Conservation (phyloP, 306 rosid genomes). For the Urtica urens region DNA sequence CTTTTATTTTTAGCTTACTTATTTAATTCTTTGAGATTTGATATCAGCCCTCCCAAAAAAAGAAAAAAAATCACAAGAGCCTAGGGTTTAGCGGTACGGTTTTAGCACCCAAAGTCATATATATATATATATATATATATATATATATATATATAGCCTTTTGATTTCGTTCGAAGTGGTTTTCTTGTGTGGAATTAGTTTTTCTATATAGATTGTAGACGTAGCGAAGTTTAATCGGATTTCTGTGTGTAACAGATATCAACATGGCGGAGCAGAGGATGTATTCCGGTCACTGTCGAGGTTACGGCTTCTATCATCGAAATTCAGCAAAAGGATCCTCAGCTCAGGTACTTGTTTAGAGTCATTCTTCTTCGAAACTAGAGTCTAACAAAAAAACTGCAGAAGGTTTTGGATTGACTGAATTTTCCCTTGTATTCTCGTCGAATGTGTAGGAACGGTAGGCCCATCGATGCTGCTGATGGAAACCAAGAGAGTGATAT, state of each 20-base stretch:
- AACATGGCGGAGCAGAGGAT: slow-evolving; percentile 79
- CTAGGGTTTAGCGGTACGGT: no score
- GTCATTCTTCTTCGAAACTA: neutral
- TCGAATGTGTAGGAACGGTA: slow-evolving; percentile 18
- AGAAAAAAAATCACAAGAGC: neutral
- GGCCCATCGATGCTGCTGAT: slow-evolving; percentile 8
- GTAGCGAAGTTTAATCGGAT: neutral
- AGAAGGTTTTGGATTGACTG: neutral
- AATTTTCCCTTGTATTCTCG: neutral
- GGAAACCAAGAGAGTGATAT: slow-evolving; percentile 20
- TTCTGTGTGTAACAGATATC: slow-evolving; percentile 40
- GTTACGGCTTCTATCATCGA: slow-evolving; percentile 64
- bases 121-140: neutral
- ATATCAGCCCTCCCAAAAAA: no score
- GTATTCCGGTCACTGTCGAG: slow-evolving; percentile 59
- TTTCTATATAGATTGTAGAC: neutral
- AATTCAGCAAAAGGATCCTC: slow-evolving; percentile 57
- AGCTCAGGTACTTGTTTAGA: slow-evolving; percentile 33
- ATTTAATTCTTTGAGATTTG: neutral
- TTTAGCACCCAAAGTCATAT: no score
- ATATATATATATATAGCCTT: neutral
- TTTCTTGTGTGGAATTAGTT: neutral
- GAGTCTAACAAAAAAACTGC: neutral
- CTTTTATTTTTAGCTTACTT: neutral
- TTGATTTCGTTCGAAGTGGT: neutral